phyloP scores from a whole-genome alignment of 192 early-diverging fungal species.

The Phlyctochytrium bullatum region DNA sequence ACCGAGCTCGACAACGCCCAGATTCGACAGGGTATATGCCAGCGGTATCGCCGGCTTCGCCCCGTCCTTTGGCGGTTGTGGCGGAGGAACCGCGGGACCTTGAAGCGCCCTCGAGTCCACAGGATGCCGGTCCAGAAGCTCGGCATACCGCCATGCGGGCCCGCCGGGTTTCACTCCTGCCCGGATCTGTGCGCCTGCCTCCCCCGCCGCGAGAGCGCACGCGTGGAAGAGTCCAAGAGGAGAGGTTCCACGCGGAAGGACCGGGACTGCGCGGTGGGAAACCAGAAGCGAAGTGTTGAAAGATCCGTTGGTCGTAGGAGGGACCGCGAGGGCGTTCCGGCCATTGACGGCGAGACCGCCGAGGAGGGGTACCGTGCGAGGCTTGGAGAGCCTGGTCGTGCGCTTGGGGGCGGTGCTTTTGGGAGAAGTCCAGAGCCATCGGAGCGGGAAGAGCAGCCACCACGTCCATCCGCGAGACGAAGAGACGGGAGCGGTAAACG shows the following conservation, averaged over 20 bases:
- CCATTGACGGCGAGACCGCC: background rate
- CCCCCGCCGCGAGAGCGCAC: no score
- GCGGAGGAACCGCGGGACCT: no score
- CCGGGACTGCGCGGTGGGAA: background rate
- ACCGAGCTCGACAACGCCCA: background rate
- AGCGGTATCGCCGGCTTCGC: background rate
- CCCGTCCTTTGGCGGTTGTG: background rate
- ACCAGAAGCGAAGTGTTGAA: background rate
- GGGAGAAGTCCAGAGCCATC: background rate
- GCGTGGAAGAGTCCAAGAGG: background rate
- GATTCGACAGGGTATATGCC: background rate
- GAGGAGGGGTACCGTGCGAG: background rate
- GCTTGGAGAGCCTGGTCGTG: background rate
- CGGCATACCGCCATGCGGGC: background rate
- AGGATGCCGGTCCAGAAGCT: no score
- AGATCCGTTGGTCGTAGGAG: background rate
- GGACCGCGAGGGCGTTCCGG: background rate
- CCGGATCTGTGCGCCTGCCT: no score
- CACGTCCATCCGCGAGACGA: background rate
- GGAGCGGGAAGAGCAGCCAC: background rate
- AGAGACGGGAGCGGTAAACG: background rate
- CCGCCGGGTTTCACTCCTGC: background rate
- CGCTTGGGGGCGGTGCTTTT: background rate
- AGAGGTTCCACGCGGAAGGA: background rate
- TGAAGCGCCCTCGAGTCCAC: no score